phyloP scores from a whole-genome alignment of 148 eudicot species.

The Vaccinium myrtillus region DNA sequence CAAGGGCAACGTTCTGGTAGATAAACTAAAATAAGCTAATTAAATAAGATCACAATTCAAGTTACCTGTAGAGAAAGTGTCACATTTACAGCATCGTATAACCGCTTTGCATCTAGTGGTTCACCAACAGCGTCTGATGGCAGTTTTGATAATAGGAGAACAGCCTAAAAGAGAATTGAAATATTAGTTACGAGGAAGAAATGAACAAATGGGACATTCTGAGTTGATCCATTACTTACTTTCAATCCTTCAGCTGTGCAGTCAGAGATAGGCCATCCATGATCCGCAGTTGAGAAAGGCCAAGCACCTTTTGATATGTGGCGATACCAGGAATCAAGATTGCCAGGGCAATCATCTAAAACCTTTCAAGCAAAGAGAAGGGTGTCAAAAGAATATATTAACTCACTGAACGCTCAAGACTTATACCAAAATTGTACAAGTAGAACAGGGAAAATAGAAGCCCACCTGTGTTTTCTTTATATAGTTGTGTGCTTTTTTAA shows the following conservation, averaged over 20 bases:
- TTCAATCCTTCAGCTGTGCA: conserved; percentile 97
- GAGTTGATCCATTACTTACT: conserved; percentile 44
- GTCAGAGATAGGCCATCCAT: conserved; percentile 99
- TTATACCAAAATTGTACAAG: neutral
- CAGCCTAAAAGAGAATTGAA: conserved; percentile 54
- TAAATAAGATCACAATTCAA: neutral
- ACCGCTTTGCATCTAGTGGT: conserved; percentile 58
- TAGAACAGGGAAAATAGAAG: neutral
- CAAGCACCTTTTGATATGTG: conserved; percentile 99
- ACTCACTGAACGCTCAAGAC: neutral
- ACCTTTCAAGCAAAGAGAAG: conserved; percentile 47
- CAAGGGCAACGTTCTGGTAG: neutral
- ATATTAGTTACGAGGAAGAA: conserved; percentile 14
- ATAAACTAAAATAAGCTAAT: conserved; percentile 11
- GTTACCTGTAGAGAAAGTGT: conserved; percentile 87
- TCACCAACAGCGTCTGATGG: conserved; percentile 79
- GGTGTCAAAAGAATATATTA: conserved; percentile 17
- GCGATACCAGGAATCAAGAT: conserved; percentile 82
- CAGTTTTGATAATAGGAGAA: conserved; percentile 62
- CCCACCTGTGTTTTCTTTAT: conserved; percentile 81
- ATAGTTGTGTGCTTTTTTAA: conserved; percentile 67
- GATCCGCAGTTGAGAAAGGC: conserved; percentile 98
- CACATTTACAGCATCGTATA: conserved; percentile 86
- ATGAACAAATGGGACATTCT: neutral
- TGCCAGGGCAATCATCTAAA: conserved; percentile 75